Conservation (phyloP, 1,284 basidiomycete species). For the Fistulinella cinereoalba region DNA sequence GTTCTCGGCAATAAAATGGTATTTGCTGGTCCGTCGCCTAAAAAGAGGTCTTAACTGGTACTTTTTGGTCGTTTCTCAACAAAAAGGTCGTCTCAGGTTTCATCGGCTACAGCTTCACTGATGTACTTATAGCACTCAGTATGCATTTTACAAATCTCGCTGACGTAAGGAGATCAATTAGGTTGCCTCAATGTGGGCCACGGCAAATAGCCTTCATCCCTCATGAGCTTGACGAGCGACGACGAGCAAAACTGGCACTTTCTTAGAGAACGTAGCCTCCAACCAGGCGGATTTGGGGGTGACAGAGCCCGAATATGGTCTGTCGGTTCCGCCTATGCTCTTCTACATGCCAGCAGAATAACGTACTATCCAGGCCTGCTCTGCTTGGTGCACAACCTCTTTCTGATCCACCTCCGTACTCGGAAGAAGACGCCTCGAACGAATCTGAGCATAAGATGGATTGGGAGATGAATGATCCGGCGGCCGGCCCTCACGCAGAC, state of each 20-base stretch:
- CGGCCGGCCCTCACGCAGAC: conserved; percentile 56
- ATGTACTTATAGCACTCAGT: no score
- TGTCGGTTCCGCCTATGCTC: conserved; percentile 19
- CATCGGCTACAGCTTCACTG: no score
- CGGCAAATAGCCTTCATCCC: conserved; percentile 8
- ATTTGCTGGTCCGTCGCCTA: no score
- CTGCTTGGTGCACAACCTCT: conserved; percentile 21
- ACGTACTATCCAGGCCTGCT: conserved; percentile 23
- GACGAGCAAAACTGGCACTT: conserved; percentile 46
- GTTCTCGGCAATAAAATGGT: no score
- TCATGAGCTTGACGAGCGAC: conserved; percentile 25
- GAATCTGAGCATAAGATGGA: conserved; percentile 6
- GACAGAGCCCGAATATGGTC: conserved; percentile 59
- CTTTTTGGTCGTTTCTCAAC: background rate
- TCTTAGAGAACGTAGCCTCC: conserved; percentile 49
- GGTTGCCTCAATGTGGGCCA: background rate
- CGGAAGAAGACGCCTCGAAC: conserved; percentile 21
- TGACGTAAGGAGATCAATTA: conserved; percentile 19
- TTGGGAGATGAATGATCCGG: conserved; percentile 6
- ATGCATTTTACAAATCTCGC: conserved; percentile 4
- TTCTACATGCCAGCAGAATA: conserved; percentile 2
- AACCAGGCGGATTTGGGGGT: conserved; percentile 60
- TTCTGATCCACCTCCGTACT: conserved; percentile 28
- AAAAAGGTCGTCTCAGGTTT: no score
- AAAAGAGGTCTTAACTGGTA: no score